A percentile compares a stretch with the other conserved stretches of the same genome.
These are phyloP conservation scores for Tulasnella sp. DNA, from an alignment of 768 basidiomycete genomes.

Conservation along the genomic window DNA sequence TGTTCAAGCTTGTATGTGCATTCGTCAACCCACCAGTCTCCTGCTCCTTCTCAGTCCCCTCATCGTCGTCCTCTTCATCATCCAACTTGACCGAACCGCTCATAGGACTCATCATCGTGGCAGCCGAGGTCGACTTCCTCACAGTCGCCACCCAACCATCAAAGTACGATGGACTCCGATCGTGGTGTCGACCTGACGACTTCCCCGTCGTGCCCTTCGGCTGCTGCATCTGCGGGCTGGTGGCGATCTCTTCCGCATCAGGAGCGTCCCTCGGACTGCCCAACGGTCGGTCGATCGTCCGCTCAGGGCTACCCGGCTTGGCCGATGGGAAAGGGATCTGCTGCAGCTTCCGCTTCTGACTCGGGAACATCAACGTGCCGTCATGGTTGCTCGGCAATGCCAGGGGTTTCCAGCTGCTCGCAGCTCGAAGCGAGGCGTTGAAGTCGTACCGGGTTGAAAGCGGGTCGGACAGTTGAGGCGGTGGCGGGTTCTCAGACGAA, in stretches of 20 bases:
- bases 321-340: not conserved
- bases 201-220: not conserved
- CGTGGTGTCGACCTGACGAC: too few relatives aligned
- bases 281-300: not conserved
- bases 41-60: conserved; percentile 10
- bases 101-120: not conserved
- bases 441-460: conserved; percentile 13
- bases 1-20: not conserved
- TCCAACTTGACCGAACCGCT: not conserved
- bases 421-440: conserved; percentile 1
- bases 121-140: not conserved
- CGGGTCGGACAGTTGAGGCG: not conserved
- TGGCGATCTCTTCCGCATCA: not conserved
- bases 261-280: not conserved
- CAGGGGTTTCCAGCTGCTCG: conserved; percentile 7
- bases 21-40: too few relatives aligned
- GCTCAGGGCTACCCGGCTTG: not conserved
- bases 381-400: conserved; percentile 1
- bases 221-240: not conserved
- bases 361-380: not conserved
- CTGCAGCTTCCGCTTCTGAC: not conserved
- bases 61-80: not conserved
- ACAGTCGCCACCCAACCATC: conserved; percentile 8
- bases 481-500: not conserved
- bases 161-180: conserved; percentile 1